Conservation (phyloP, 2,329 filamentous ascomycete genomes). For the Trichoderma afroharzianum region DNA sequence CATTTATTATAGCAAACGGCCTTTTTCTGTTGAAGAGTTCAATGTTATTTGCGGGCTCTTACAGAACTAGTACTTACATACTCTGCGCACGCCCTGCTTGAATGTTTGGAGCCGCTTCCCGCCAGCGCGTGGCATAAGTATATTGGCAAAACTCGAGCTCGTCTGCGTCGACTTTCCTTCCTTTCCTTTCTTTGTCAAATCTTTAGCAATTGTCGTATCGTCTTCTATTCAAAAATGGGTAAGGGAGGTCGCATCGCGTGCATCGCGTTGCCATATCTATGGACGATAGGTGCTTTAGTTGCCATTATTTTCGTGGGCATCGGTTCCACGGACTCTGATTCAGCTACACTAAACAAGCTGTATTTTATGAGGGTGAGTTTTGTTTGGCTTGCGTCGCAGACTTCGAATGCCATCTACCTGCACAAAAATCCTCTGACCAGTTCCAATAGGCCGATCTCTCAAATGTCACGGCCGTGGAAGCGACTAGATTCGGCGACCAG, state of each 20-base stretch:
- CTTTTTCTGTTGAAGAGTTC: neutral
- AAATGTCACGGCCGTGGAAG: slow-evolving; percentile 1
- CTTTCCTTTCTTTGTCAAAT: neutral
- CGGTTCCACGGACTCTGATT: slow-evolving; percentile 5
- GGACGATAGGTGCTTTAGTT: slow-evolving; percentile 4
- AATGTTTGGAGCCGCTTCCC: neutral
- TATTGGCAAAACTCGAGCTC: neutral
- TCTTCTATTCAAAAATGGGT: neutral
- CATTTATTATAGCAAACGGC: neutral
- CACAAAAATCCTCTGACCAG: neutral
- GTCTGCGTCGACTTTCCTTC: neutral
- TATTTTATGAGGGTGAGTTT: slow-evolving; percentile 11
- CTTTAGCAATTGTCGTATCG: neutral
- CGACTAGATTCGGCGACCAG: neutral
- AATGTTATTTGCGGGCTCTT: too few species aligned
- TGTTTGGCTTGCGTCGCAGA: neutral
- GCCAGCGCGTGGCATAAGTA: neutral
- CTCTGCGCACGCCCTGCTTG: neutral
- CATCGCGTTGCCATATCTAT: slow-evolving; percentile 6
- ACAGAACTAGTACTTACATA: neutral
- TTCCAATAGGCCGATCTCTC: slow-evolving; percentile 3
- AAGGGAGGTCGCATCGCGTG: slow-evolving; percentile 1
- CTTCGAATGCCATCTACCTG: neutral
- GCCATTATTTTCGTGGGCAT: slow-evolving; percentile 6
- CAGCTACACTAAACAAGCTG: neutral